Evolutionary conservation across 2,329 filamentous ascomycete species (phyloP).

Genomic region (Colletotrichum abscissum): DNA sequence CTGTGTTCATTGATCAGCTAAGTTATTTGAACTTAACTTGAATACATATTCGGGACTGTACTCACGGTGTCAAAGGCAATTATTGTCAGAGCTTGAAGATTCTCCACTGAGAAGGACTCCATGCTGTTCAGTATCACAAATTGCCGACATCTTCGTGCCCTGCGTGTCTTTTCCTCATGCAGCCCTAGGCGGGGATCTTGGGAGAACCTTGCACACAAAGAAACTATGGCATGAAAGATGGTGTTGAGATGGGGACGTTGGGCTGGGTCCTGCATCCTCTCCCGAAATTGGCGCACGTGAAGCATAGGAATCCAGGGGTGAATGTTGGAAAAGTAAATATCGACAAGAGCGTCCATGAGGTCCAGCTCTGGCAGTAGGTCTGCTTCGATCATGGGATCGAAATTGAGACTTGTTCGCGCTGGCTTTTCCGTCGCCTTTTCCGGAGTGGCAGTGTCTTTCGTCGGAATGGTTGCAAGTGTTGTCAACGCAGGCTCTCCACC

Average conservation of each 20-base stretch:
- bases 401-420: background rate
- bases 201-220: slow-evolving; percentile 42
- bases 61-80: slow-evolving; percentile 48
- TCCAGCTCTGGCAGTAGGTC: slow-evolving; percentile 41
- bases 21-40: background rate
- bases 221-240: slow-evolving; percentile 50
- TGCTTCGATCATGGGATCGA: slow-evolving; percentile 3
- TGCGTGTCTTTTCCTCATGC: slow-evolving; percentile 5
- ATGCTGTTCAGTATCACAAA: slow-evolving; percentile 46
- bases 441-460: background rate
- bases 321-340: slow-evolving; percentile 48
- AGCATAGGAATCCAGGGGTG: slow-evolving; percentile 54
- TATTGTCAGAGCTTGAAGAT: slow-evolving; percentile 48
- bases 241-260: slow-evolving; percentile 40
- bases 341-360: slow-evolving; percentile 46
- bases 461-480: background rate
- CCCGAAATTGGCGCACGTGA: slow-evolving; percentile 43
- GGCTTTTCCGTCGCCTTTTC: background rate
- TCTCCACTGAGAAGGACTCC: slow-evolving; percentile 49
- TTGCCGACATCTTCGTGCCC: slow-evolving; percentile 43
- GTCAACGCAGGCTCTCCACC: slow-evolving; percentile 13
- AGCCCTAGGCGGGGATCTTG: slow-evolving; percentile 41
- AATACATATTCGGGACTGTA: background rate
- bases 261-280: slow-evolving; percentile 35
- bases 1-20: slow-evolving; percentile 23